These are phyloP conservation scores for Viola pubescens DNA, from an alignment of 441 rosid genomes.

Conservation along the genomic window DNA sequence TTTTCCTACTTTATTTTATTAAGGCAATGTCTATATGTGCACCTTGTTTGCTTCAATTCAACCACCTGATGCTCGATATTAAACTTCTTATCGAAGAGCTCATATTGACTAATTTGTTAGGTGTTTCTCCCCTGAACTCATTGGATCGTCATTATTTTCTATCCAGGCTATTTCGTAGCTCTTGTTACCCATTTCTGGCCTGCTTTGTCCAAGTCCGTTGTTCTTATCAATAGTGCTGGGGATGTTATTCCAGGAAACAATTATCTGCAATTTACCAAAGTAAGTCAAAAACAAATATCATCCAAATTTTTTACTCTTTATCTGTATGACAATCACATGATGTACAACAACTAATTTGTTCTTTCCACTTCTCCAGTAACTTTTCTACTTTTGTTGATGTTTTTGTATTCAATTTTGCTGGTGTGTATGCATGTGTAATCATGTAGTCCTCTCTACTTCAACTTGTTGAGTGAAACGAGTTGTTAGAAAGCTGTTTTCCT, in stretches of 20 bases:
- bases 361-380: no score
- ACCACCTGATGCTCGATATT: no score
- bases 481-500: no score
- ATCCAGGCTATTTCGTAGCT: conserved; percentile 66
- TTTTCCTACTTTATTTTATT: neutral
- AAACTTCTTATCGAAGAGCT: neutral
- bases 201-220: conserved; percentile 49
- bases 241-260: conserved; percentile 54
- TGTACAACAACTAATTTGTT: no score
- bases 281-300: conserved; percentile 20
- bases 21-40: neutral
- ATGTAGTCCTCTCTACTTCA: no score
- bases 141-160: conserved; percentile 5
- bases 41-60: no score
- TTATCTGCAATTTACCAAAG: conserved; percentile 34
- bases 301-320: no score
- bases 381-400: no score
- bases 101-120: neutral
- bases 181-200: conserved; percentile 64
- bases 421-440: no score
- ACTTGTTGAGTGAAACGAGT: no score
- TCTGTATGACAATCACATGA: no score
- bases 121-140: neutral
- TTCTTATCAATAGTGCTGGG: conserved; percentile 78
- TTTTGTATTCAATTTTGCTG: no score